phyloP scores from a whole-genome alignment of 2,329 filamentous ascomycete genomes.

The Pseudofabraea citricarpa region DNA sequence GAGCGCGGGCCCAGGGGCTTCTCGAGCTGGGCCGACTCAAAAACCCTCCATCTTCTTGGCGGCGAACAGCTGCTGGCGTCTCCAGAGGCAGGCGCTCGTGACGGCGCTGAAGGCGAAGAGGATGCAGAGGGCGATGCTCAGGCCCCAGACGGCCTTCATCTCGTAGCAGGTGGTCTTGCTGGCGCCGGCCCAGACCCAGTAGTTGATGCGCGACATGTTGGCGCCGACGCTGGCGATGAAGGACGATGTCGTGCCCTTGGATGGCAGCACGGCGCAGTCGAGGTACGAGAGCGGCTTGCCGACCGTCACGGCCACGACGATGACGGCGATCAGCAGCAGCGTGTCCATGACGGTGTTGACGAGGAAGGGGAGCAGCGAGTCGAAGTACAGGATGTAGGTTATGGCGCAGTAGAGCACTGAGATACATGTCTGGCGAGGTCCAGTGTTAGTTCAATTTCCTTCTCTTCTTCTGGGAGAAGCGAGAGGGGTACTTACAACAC shows the following conservation, averaged over 20 bases:
- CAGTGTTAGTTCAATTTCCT: constrained; percentile 14
- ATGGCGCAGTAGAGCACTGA: constrained; percentile 75
- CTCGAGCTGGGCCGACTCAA: not conserved
- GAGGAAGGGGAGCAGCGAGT: constrained; percentile 70
- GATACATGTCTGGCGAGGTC: constrained; percentile 60
- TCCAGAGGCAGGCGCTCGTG: constrained; percentile 56
- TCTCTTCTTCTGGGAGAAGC: not conserved
- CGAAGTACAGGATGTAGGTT: constrained; percentile 76
- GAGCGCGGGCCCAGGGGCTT: too few species aligned
- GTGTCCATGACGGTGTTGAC: constrained; percentile 62
- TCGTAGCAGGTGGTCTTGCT: constrained; percentile 68
- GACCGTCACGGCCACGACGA: constrained; percentile 71
- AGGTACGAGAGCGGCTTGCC: constrained; percentile 78
- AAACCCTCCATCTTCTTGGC: constrained; percentile 2
- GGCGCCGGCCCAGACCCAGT: constrained; percentile 44
- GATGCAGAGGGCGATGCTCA: constrained; percentile 73
- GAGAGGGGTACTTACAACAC: constrained; percentile 59
- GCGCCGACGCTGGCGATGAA: constrained; percentile 39
- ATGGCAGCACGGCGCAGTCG: constrained; percentile 55
- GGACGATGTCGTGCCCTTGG: constrained; percentile 34
- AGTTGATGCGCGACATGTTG: constrained; percentile 37
- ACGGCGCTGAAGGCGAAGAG: constrained; percentile 62
- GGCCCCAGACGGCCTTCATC: constrained; percentile 83
- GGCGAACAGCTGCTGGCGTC: constrained; percentile 6
- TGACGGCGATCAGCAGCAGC: constrained; percentile 68